These are phyloP conservation scores for Apiospora phragmitis DNA, from an alignment of 2,329 filamentous ascomycete genomes.

Conservation along the genomic window DNA sequence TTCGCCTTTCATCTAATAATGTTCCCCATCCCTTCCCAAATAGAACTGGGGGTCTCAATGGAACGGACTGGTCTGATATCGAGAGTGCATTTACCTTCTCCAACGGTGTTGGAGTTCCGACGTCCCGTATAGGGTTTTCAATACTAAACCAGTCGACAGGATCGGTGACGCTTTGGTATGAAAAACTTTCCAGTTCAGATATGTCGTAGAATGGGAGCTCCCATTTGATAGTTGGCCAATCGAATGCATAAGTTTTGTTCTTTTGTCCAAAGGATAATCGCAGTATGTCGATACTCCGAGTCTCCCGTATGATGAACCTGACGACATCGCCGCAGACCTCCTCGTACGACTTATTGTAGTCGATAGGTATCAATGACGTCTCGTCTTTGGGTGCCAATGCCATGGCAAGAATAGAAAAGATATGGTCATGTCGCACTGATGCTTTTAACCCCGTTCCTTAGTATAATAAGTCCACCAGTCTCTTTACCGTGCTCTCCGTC, in stretches of 20 bases:
- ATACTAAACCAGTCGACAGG: background rate
- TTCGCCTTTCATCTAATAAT: too few relatives aligned
- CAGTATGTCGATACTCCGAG: background rate
- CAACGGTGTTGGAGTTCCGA: background rate
- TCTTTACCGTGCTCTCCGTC: background rate
- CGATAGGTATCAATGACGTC: background rate
- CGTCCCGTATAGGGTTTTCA: background rate
- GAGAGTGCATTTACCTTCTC: background rate
- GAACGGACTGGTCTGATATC: background rate
- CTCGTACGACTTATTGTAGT: background rate
- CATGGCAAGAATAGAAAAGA: background rate
- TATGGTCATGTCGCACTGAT: background rate
- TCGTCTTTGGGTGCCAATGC: background rate
- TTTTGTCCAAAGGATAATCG: background rate
- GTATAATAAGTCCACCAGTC: background rate
- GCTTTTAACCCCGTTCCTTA: background rate
- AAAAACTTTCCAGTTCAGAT: too few relatives aligned
- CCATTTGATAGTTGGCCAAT: background rate
- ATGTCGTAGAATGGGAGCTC: too few relatives aligned
- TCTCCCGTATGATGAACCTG: background rate
- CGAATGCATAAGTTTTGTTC: background rate
- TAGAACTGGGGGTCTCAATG: background rate
- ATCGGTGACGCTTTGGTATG: too few relatives aligned
- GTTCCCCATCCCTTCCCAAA: background rate
- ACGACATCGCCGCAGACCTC: background rate